Evolutionary conservation across 2,329 filamentous ascomycete species (phyloP).

Genomic region (Aspergillus latus): DNA sequence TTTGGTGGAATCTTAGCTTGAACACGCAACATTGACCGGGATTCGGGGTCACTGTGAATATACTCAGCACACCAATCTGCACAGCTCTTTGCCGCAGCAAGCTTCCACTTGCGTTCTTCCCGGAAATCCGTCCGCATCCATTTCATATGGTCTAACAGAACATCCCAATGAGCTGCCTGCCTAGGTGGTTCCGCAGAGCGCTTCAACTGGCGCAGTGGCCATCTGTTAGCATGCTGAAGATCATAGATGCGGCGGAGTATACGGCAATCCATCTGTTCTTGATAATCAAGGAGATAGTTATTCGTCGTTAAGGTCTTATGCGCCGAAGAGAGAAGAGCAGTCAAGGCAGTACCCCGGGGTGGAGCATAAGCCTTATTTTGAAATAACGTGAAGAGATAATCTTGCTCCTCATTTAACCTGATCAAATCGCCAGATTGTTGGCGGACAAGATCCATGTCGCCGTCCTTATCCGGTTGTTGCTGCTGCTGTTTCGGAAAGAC

Average conservation of each 20-base stretch:
- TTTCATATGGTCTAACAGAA: slow-evolving; percentile 85
- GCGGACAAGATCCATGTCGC: slow-evolving; percentile 38
- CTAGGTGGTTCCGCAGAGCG: slow-evolving; percentile 77
- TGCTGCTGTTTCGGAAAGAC: slow-evolving; percentile 70
- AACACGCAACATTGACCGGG: slow-evolving; percentile 68
- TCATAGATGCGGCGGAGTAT: slow-evolving; percentile 85
- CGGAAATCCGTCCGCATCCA: slow-evolving; percentile 98
- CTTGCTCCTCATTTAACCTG: slow-evolving; percentile 48
- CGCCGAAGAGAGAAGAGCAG: slow-evolving; percentile 74
- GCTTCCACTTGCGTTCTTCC: slow-evolving; percentile 94
- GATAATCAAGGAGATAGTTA: slow-evolving; percentile 77
- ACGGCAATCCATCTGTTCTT: slow-evolving; percentile 83
- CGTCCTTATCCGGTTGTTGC: slow-evolving; percentile 48
- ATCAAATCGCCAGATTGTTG: slow-evolving; percentile 50
- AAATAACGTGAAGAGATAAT: slow-evolving; percentile 65
- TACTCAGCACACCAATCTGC: slow-evolving; percentile 84
- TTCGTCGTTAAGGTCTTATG: slow-evolving; percentile 87
- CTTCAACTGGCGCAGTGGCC: slow-evolving; percentile 87
- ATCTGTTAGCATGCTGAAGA: slow-evolving; percentile 85
- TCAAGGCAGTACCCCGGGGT: slow-evolving; percentile 54
- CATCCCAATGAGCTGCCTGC: slow-evolving; percentile 77
- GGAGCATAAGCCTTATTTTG: slow-evolving; percentile 59
- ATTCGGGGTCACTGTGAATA: slow-evolving; percentile 63
- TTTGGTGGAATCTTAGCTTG: slow-evolving; percentile 40
- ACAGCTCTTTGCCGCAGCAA: slow-evolving; percentile 72